Conservation (phyloP, 352 stramenopile genomes). For the Phytophthora fragariae region DNA sequence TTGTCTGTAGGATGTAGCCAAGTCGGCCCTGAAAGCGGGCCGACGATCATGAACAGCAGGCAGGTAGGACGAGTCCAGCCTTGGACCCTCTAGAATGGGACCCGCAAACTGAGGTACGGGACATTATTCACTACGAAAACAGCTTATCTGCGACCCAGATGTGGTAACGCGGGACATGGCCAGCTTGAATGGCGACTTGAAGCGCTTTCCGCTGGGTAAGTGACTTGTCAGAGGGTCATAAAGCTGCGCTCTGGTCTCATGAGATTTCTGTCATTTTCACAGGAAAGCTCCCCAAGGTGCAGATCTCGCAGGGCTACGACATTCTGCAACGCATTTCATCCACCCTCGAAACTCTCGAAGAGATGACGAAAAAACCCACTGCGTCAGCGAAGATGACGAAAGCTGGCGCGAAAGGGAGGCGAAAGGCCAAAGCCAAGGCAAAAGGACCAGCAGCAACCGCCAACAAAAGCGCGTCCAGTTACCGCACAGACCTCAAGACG, state of each 20-base stretch:
- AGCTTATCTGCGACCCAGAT: constrained; percentile 63
- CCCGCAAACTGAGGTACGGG: too few relatives aligned
- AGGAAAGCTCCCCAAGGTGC: constrained; percentile 59
- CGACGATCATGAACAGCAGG: too few relatives aligned
- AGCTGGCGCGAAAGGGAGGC: constrained; percentile 30
- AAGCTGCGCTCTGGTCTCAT: not conserved
- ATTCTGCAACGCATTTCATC: constrained; percentile 61
- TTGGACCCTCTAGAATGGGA: too few relatives aligned
- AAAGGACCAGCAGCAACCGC: constrained; percentile 31
- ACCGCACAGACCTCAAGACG: constrained; percentile 53
- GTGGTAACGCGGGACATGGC: constrained; percentile 56
- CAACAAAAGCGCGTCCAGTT: constrained; percentile 27
- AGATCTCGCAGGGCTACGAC: constrained; percentile 69
- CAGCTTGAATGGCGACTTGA: constrained; percentile 58
- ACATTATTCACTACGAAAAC: not conserved
- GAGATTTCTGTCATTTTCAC: not conserved
- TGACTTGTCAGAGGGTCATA: not conserved
- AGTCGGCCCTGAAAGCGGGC: too few relatives aligned
- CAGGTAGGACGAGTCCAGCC: too few relatives aligned
- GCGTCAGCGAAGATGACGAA: constrained; percentile 23
- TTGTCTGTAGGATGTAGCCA: too few relatives aligned
- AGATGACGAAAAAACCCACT: constrained; percentile 27
- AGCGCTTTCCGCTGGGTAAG: constrained; percentile 58
- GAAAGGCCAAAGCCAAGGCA: constrained; percentile 37
- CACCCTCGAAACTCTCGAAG: constrained; percentile 48